Evolutionary conservation across 306 rosid genomes (phyloP), one percentile per base, ranked within the genome.

Genomic region (Medicago ruthenica): DNA sequence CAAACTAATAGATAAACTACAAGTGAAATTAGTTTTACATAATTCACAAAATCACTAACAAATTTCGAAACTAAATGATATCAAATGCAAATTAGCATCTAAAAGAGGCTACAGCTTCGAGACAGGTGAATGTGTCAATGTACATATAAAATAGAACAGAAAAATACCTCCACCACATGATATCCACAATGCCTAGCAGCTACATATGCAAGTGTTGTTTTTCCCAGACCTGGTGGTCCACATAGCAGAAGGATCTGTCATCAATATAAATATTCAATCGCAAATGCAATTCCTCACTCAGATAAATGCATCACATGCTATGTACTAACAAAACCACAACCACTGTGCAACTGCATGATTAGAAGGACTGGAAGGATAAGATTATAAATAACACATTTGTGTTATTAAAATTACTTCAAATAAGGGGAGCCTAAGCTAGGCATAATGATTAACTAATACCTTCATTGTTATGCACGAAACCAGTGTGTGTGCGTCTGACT

Each of bases 151-250:
- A 62, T 57, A 54, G 67, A 74, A 58, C 18, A 77, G 59, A 73
- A 75, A 55, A 77, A 82, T 80, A 94, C 98, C 97, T 94, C 98
- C 75, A 90, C 86, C 58, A 90, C 98, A 50, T 83, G 90, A 86
- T 94, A 94, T 84, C 97, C 97, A 86, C 96, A 94, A 55, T 94
- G 98, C 81, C 79, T 87, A 69, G 97, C 98, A 79, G 97, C 98
- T 63, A 94, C 84, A 84, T 92, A 97, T 24, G 97, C 97, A 64
- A 94, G 96, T 47, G 98, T 94, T 73, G 98, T 94, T 88, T 91
- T 94, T 51, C 98, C 98, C 70, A 92, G 96, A 59, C 98, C 97
- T 0, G 96, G 96, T 36, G 96, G 89, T 61, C 98, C 97, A 86
- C 97, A 92, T 39, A 91, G 97, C 73, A 94, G 78, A 79, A 94